Evolutionary conservation across 805 yeast genomes (phyloP).

Genomic region (Metschnikowia amazonensis): DNA sequence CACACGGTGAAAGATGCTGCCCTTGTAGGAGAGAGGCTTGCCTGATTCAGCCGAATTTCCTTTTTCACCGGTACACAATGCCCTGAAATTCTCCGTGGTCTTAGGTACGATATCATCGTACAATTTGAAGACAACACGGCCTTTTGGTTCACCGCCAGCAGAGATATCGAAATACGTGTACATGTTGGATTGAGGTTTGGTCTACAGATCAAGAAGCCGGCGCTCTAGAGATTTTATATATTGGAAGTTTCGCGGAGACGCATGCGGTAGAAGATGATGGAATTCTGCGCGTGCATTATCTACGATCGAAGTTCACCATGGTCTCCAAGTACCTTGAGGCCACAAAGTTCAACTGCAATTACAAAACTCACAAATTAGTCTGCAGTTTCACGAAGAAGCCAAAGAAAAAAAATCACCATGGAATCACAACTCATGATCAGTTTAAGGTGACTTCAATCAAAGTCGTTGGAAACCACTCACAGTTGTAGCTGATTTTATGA

Average conservation of each 20-base stretch:
- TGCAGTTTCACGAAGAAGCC: background rate
- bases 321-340: background rate
- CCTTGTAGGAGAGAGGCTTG: conserved; percentile 68
- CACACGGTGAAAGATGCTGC: conserved; percentile 89
- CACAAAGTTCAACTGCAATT: background rate
- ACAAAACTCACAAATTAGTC: background rate
- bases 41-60: conserved; percentile 57
- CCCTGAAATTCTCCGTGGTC: conserved; percentile 86
- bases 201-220: background rate
- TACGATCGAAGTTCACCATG: background rate
- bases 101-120: conserved; percentile 73
- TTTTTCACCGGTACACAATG: conserved; percentile 85
- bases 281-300: conserved; percentile 5
- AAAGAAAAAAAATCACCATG: background rate
- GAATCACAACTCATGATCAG: background rate
- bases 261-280: conserved; percentile 2
- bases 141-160: conserved; percentile 63
- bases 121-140: conserved; percentile 77
- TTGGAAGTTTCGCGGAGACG: conserved; percentile 5
- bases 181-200: background rate
- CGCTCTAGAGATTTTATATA: background rate
- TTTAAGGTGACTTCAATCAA: background rate
- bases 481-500: background rate
- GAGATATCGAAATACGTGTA: conserved; percentile 74
- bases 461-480: background rate